A percentile compares a stretch with the other conserved stretches of the same genome.
Conservation (phyloP, 495 filamentous ascomycete genomes). For the Bathelium albidoporum region DNA sequence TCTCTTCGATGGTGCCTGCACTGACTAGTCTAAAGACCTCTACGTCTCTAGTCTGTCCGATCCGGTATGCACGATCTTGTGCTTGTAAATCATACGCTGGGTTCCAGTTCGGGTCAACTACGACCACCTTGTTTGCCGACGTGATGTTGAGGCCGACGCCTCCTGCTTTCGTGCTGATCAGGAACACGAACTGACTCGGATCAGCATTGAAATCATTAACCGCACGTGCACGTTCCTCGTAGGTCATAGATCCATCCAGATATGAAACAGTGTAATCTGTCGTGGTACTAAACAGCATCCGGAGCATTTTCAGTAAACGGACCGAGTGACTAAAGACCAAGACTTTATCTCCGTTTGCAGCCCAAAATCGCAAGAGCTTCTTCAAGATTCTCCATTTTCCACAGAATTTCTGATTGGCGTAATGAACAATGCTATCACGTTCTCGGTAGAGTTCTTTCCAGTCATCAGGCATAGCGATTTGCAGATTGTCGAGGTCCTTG, state of each 20-base stretch:
- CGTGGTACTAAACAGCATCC: constrained; percentile 76
- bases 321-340: constrained; percentile 88
- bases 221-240: constrained; percentile 64
- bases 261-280: constrained; percentile 80
- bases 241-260: constrained; percentile 77
- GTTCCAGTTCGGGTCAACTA: constrained; percentile 98
- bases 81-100: constrained; percentile 89
- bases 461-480: constrained; percentile 60
- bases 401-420: constrained; percentile 84
- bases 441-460: constrained; percentile 69
- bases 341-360: constrained; percentile 82
- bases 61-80: constrained; percentile 92
- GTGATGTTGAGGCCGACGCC: constrained; percentile 92
- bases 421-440: constrained; percentile 69
- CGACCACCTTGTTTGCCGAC: constrained; percentile 94
- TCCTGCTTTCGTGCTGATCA: constrained; percentile 89
- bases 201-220: constrained; percentile 93
- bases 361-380: constrained; percentile 83
- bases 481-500: constrained; percentile 66
- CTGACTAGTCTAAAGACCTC: constrained; percentile 95
- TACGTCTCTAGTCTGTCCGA: constrained; percentile 85
- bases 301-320: constrained; percentile 72
- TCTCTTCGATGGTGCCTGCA: constrained; percentile 91
- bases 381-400: constrained; percentile 93
- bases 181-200: constrained; percentile 80